Evolutionary conservation across 78 protist species (phyloP).

Genomic region (Monocercomonoides exilis): DNA sequence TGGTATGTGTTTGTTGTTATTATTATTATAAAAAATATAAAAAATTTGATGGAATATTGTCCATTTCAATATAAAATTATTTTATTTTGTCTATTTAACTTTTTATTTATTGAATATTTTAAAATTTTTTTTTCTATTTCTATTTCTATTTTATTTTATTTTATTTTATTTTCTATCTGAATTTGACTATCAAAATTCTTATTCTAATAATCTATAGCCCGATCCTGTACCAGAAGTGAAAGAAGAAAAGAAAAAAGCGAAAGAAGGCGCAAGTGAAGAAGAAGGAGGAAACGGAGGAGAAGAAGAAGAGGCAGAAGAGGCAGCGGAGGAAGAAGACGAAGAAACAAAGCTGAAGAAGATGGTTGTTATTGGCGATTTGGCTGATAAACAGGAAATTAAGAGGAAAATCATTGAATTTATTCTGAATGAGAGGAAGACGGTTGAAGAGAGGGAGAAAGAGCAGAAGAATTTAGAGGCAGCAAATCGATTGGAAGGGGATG

Average conservation of each 20-base stretch:
- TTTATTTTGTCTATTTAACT: too few relatives aligned
- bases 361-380: neutral
- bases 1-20: too few relatives aligned
- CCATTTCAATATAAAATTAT: too few relatives aligned
- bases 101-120: too few relatives aligned
- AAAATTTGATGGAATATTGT: too few relatives aligned
- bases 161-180: too few relatives aligned
- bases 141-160: too few relatives aligned
- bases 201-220: neutral
- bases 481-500: too few relatives aligned
- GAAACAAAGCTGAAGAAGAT: neutral
- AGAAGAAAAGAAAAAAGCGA: neutral
- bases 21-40: too few relatives aligned
- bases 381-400: neutral
- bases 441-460: neutral
- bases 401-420: neutral
- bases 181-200: neutral
- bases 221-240: neutral
- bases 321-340: neutral
- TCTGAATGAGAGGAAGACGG: neutral
- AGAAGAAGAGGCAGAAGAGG: neutral
- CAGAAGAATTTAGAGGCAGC: too few relatives aligned
- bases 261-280: neutral
- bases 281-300: neutral
- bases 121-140: too few relatives aligned